Conservation (phyloP, 805 yeast species). For the Sugiyamaella mastotermitis region DNA sequence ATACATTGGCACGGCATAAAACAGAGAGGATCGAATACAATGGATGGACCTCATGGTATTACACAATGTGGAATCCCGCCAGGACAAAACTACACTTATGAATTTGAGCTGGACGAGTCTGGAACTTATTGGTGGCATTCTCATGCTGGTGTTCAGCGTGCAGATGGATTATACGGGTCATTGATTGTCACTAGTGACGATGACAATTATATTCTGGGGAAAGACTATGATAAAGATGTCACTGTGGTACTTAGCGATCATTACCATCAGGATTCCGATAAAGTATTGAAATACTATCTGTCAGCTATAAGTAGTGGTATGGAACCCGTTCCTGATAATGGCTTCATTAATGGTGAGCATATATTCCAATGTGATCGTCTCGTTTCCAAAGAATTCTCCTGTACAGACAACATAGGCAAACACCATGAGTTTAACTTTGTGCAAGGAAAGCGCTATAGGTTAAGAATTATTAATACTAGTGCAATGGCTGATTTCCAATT, state of each 20-base stretch:
- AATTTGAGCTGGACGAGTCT: constrained; percentile 36
- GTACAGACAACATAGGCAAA: constrained; percentile 8
- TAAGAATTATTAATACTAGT: constrained; percentile 27
- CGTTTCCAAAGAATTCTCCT: constrained; percentile 2
- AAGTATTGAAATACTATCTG: constrained; percentile 30
- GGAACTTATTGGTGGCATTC: constrained; percentile 56
- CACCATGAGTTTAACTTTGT: constrained; percentile 10
- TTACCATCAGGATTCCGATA: constrained; percentile 34
- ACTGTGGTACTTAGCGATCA: constrained; percentile 36
- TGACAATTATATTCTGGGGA: too few species aligned
- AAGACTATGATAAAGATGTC: constrained; percentile 26
- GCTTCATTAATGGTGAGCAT: too few species aligned
- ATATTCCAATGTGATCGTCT: too few species aligned
- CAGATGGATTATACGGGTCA: constrained; percentile 45
- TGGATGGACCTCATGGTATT: constrained; percentile 48
- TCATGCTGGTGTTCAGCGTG: constrained; percentile 40
- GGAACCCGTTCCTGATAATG: too few species aligned
- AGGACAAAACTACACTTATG: constrained; percentile 37
- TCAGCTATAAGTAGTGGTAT: constrained; percentile 37
- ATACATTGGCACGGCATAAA: constrained; percentile 50
- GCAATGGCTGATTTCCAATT: constrained; percentile 27
- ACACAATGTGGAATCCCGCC: constrained; percentile 46
- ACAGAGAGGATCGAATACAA: constrained; percentile 40
- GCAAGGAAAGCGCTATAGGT: constrained; percentile 13
- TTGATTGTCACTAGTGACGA: constrained; percentile 33